Base-by-base conservation (phyloP, 768 basidiomycete genomes). In the Holtermannia corniformis region DNA sequence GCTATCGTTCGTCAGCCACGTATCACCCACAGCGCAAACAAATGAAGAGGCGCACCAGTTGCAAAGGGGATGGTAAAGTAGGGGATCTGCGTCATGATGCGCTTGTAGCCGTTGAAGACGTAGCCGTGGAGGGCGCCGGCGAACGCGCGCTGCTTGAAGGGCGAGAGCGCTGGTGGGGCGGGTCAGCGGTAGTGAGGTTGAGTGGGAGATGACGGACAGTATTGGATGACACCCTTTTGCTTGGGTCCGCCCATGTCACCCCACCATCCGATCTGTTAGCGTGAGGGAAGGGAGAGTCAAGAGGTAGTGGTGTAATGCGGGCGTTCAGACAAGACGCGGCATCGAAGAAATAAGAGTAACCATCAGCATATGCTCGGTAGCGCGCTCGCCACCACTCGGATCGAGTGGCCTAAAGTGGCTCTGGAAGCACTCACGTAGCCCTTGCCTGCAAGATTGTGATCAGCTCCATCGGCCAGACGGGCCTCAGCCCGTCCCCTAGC, bases 21-120 rank as follows among this genome's bases (percentile, higher is more conserved):
- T 11, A 12, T 19, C 4, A n/a, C 40, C 7, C 7, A 45, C 20
- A 20, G 41, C 23, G 14, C 5, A 23, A 16, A 21, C 27, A 48
- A 52, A 28, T 21, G 5, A 23, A 43, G 21, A 24, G 3, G 79
- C 86, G 66, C 48, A 92, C 90, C 88, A 49, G 81, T 61, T 41
- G 77, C 82, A 61, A 91, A 79, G 16, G 91, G 90, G 56, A 88
- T 70, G 49, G 80, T 76, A 74, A 85, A 87, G 76, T 90, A 91
- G 41, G 86, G 75, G 26, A 81, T 76, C 68, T 91, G 85, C 52
- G 77, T 76, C 40, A 82, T 80, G 48, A 89, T 71, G 57, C 91
- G 82, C 50, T 78, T 79, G 78, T 83, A 86, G 32, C 88, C 90
- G 74, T 89, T 89, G 79, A 90, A 87, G 62, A 89, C 68, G 77